Evolutionary conservation across 2,329 filamentous ascomycete species (phyloP).

Genomic region (Colletotrichum sp.): DNA sequence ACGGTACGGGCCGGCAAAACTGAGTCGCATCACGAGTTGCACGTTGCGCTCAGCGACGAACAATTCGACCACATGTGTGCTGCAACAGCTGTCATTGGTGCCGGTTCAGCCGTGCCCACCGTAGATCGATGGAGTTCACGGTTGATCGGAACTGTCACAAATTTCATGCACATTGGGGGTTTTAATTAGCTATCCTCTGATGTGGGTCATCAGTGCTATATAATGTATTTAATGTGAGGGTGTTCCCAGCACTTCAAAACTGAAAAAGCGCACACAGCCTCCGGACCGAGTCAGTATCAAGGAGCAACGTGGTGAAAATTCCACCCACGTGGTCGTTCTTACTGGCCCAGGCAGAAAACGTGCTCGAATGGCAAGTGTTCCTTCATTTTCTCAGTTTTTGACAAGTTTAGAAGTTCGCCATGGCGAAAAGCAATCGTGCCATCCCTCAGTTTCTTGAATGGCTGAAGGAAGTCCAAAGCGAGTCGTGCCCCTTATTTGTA

Average conservation of each 20-base stretch:
- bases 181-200: neutral
- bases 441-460: neutral
- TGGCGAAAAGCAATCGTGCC: neutral
- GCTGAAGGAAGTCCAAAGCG: neutral
- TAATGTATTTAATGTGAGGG: neutral
- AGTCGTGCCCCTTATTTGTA: neutral
- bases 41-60: neutral
- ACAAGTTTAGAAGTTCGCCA: neutral
- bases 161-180: neutral
- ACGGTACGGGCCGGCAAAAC: neutral
- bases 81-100: neutral
- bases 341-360: neutral
- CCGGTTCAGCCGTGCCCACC: neutral
- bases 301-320: neutral
- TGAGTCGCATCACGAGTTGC: neutral
- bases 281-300: neutral
- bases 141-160: neutral
- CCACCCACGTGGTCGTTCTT: neutral
- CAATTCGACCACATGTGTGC: neutral
- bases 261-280: neutral
- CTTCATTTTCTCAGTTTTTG: neutral
- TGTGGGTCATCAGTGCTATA: neutral
- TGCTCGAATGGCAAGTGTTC: neutral
- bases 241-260: neutral
- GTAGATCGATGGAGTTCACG: neutral